These are phyloP conservation scores for Ceratobasidium sp. DNA, from an alignment of 1,284 basidiomycete genomes.

Conservation along the genomic window DNA sequence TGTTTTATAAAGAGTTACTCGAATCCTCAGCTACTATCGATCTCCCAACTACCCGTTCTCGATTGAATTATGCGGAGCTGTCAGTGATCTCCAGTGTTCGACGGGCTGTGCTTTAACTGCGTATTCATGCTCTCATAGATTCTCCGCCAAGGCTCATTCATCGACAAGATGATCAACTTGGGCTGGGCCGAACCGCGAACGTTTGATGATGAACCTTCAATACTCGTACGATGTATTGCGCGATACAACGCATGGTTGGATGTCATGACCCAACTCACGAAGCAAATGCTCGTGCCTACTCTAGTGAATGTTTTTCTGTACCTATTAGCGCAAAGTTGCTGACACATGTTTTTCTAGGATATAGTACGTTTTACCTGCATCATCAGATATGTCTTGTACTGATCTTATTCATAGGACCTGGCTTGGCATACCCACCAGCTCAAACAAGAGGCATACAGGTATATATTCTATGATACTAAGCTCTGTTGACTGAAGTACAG, in stretches of 20 bases:
- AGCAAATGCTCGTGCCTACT: constrained; percentile 52
- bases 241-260: constrained; percentile 64
- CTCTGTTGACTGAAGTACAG: background rate
- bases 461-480: background rate
- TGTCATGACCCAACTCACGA: constrained; percentile 59
- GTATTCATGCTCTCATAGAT: constrained; percentile 44
- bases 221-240: constrained; percentile 52
- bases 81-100: constrained; percentile 31
- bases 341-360: constrained; percentile 32
- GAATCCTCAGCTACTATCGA: constrained; percentile 46
- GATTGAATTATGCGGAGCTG: constrained; percentile 53
- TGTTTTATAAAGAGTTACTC: constrained; percentile 37
- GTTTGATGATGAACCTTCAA: constrained; percentile 46
- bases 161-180: constrained; percentile 64
- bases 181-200: constrained; percentile 65
- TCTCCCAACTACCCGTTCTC: constrained; percentile 49
- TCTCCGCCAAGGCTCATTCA: constrained; percentile 69
- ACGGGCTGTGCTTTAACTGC: background rate
- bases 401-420: constrained; percentile 56
- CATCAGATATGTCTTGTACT: background rate
- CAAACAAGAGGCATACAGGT: constrained; percentile 56
- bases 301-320: constrained; percentile 48
- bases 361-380: constrained; percentile 26
- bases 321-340: background rate
- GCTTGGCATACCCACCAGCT: constrained; percentile 68